Base-by-base conservation (phyloP, 2,329 filamentous ascomycete species). In the Cytospora chrysosperma region DNA sequence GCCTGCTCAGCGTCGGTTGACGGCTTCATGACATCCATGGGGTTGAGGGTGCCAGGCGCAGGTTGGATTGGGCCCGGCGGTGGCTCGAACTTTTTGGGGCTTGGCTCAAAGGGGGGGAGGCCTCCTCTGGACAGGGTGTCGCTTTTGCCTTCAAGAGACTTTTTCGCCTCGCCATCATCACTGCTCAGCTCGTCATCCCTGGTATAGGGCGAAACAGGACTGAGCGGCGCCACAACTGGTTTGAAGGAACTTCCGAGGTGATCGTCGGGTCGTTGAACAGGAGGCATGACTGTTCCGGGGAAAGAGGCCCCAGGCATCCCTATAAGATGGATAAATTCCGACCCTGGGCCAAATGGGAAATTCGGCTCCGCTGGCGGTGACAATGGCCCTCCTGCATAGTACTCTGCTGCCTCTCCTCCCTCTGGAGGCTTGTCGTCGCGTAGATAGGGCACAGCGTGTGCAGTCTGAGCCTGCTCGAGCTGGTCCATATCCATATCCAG, bases 11-110 rank as follows among this genome's bases (percentile, higher is more conserved):
- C 70, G 10, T 70, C 68, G 47, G 74, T 77, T 15, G 74, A 75
- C 0, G 76, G 75, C 6, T 77, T 79, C 82, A 83, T 83, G 32
- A 84, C 79, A 56, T 82, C 80, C 78, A 82, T 82, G 0, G 82
- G 82, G 49, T 83, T 84, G 12, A 82, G 81, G 4, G 81, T 84
- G 37, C 79, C 80, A 3, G 78, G 77, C 1, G 77, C 74, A 40
- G 79, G 74, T 55, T 75, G 68, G 28, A 54, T 65, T 13, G 71
- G 71, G 58, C 71, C 72, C 1, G 67, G 69, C 40, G 70, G 67
- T 7, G 67, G 61, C 56, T 65, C 57, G n/a, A 67, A 68, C 15
- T 65, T 67, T 30, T 70, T 67, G n/a, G 69, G 67, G 61, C 61
- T 65, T 57, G 61, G 34, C 37, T 55, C 59, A 30, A 37, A 27